Percentiles rank a stretch among this genome's conserved stretches.
Conservation (phyloP, 768 basidiomycete genomes). For the Artomyces pyxidatus region DNA sequence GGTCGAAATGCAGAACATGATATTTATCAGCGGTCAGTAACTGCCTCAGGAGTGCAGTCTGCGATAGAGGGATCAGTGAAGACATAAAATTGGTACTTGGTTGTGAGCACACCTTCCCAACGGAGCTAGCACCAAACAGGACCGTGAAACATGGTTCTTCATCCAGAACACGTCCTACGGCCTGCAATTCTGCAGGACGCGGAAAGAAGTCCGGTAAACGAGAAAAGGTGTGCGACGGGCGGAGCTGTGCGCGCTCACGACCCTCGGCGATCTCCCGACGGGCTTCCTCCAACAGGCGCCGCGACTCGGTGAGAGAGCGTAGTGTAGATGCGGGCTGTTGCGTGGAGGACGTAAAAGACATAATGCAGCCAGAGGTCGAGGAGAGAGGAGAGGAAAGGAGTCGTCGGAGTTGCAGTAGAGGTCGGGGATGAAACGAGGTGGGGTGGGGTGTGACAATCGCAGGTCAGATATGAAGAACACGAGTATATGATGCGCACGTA, state of each 20-base stretch:
- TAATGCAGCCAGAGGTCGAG: constrained; percentile 1
- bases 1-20: constrained; percentile 78
- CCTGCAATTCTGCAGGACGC: constrained; percentile 55
- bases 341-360: constrained; percentile 13
- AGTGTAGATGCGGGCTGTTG: constrained; percentile 69
- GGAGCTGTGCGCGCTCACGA: constrained; percentile 55
- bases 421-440: constrained; percentile 2
- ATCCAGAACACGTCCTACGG: constrained; percentile 57
- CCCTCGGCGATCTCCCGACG: constrained; percentile 66
- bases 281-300: constrained; percentile 67
- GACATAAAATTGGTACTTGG: not conserved
- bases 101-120: constrained; percentile 53
- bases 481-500: constrained; percentile 27
- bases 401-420: constrained; percentile 9
- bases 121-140: constrained; percentile 72
- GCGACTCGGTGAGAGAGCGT: constrained; percentile 73
- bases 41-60: constrained; percentile 76
- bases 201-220: constrained; percentile 68
- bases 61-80: not conserved
- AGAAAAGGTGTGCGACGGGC: constrained; percentile 71
- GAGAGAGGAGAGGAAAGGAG: constrained; percentile 8
- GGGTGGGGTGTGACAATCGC: constrained; percentile 2
- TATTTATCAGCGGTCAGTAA: constrained; percentile 60
- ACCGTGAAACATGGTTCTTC: constrained; percentile 75
- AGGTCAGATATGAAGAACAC: not conserved